Conservation (phyloP, 495 filamentous ascomycete species). For the Staphylotrichum tortipilum region DNA sequence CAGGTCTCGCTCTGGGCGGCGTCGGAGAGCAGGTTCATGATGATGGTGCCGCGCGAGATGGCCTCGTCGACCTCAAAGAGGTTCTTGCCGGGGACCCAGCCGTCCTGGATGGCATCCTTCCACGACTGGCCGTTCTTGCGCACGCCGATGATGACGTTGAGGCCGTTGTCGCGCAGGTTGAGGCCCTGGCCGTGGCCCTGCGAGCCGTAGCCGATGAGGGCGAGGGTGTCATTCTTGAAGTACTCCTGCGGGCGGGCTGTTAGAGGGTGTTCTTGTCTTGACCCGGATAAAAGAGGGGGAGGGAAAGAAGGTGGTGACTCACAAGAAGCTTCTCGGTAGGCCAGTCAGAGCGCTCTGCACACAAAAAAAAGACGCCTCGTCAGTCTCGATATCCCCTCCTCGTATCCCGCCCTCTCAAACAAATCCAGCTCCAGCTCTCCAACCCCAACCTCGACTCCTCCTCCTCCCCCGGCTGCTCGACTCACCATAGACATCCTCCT, state of each 20-base stretch:
- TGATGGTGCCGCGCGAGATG: constrained; percentile 82
- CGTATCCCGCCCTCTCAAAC: too few species aligned
- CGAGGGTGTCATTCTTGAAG: constrained; percentile 99
- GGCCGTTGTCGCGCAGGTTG: constrained; percentile 97
- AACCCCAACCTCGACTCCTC: too few species aligned
- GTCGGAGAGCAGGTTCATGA: constrained; percentile 98
- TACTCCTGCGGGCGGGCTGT: constrained; percentile 59
- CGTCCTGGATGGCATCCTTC: constrained; percentile 94
- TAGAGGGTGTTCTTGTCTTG: neutral
- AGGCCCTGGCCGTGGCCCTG: constrained; percentile 97
- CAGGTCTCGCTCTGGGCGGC: constrained; percentile 97
- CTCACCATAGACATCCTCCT: constrained; percentile 87
- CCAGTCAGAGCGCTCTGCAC: constrained; percentile 90
- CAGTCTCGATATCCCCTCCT: too few species aligned
- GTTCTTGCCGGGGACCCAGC: constrained; percentile 97
- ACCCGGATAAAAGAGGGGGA: neutral
- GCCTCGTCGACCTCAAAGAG: constrained; percentile 95
- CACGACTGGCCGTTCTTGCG: constrained; percentile 96
- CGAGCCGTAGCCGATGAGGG: constrained; percentile 97
- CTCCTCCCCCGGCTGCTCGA: too few species aligned
- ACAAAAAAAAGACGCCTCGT: neutral
- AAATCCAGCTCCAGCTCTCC: neutral
- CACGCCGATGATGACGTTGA: constrained; percentile 97
- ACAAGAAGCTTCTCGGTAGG: constrained; percentile 92
- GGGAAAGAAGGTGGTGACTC: constrained; percentile 29